A percentile compares a stretch with the other conserved stretches of the same genome.
Evolutionary conservation across 345 rosid species (phyloP).

Genomic region (Eucalyptus virginea): DNA sequence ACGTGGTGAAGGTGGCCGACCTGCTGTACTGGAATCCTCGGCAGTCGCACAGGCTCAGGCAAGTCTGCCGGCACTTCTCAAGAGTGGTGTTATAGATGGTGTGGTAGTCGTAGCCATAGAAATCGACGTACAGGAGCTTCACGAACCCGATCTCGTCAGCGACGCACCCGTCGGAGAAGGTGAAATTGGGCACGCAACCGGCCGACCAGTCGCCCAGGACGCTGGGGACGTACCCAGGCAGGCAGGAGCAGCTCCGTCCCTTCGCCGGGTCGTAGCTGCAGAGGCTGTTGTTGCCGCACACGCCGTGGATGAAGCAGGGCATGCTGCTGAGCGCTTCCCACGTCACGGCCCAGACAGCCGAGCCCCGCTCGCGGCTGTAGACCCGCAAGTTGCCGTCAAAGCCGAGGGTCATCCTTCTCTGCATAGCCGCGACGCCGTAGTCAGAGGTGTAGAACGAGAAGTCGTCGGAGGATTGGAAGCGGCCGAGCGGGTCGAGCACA

Average conservation of each 20-base stretch:
- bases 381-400: constrained; percentile 20
- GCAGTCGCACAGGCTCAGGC: constrained; percentile 3
- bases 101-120: constrained; percentile 4
- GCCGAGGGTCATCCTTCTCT: constrained; percentile 19
- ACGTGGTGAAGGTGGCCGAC: not conserved
- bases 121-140: not conserved
- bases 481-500: constrained; percentile 1
- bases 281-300: constrained; percentile 16
- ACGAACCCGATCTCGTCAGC: not conserved
- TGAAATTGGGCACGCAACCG: constrained; percentile 14
- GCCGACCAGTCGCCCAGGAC: constrained; percentile 9
- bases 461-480: constrained; percentile 6
- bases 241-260: constrained; percentile 21
- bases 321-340: constrained; percentile 1
- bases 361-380: constrained; percentile 4
- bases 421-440: not conserved
- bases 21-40: constrained; percentile 2
- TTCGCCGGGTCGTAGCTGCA: not conserved
- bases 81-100: not conserved
- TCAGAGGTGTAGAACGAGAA: constrained; percentile 2
- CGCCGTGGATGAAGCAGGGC: constrained; percentile 11
- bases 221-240: constrained; percentile 6
- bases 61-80: not conserved
- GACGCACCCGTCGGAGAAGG: not conserved
- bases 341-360: constrained; percentile 5